phyloP scores from a whole-genome alignment of 2,329 filamentous ascomycete species.

The Pezicula carpinea region DNA sequence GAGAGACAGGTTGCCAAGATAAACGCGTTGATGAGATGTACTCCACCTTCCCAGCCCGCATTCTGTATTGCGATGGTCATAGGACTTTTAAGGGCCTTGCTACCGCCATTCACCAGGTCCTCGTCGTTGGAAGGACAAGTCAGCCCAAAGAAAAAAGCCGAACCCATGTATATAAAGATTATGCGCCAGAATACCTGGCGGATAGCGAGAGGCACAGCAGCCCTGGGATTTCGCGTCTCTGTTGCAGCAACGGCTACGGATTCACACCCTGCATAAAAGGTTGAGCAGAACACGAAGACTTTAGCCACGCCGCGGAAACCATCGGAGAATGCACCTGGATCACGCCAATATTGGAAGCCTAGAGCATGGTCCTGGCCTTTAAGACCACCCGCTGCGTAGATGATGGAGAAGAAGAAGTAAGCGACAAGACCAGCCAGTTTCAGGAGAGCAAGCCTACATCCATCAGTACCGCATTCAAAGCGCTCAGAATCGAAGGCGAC shows the following conservation, averaged over 20 bases:
- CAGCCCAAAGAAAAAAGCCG: slow-evolving; percentile 70
- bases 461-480: slow-evolving; percentile 65
- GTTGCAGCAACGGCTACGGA: slow-evolving; percentile 52
- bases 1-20: slow-evolving; percentile 70
- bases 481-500: slow-evolving; percentile 66
- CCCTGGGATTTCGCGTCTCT: slow-evolving; percentile 44
- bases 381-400: slow-evolving; percentile 66
- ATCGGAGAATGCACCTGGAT: slow-evolving; percentile 66
- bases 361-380: slow-evolving; percentile 51
- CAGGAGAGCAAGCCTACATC: slow-evolving; percentile 69
- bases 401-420: slow-evolving; percentile 69
- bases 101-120: slow-evolving; percentile 55
- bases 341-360: slow-evolving; percentile 67
- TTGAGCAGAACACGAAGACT: slow-evolving; percentile 66
- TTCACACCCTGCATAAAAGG: slow-evolving; percentile 66
- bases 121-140: slow-evolving; percentile 66
- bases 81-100: slow-evolving; percentile 63
- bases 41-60: slow-evolving; percentile 68
- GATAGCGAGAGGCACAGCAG: slow-evolving; percentile 36
- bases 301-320: slow-evolving; percentile 61
- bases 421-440: slow-evolving; percentile 67
- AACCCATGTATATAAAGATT: slow-evolving; percentile 34
- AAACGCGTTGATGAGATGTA: slow-evolving; percentile 74
- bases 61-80: slow-evolving; percentile 72
- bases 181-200: too few relatives aligned